A percentile compares a stretch with the other conserved stretches of the same genome.
Conservation (phyloP, 139 green algal species). For the Picochlorum costavermella region DNA sequence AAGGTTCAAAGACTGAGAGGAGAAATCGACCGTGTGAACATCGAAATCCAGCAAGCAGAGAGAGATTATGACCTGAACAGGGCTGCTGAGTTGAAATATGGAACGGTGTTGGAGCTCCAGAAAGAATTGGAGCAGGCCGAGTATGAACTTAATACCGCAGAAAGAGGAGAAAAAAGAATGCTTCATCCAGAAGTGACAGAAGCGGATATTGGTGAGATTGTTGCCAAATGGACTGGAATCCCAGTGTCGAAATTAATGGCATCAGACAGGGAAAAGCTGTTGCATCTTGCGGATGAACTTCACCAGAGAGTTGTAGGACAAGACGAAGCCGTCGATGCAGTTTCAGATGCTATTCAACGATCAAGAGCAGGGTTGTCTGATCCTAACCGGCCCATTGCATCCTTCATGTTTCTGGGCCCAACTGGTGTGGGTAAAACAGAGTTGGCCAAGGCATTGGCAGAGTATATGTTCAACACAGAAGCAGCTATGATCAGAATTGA, state of each 20-base stretch:
- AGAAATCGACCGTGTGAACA: conserved; percentile 89
- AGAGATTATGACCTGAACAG: conserved; percentile 91
- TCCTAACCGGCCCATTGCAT: conserved; percentile 88
- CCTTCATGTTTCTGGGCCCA: conserved; percentile 97
- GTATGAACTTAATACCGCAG: conserved; percentile 27
- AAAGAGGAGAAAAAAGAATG: conserved; percentile 45
- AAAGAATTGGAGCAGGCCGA: conserved; percentile 72
- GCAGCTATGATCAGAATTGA: conserved; percentile 81
- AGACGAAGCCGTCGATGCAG: conserved; percentile 76
- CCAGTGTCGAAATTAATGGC: conserved; percentile 71
- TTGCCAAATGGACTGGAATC: conserved; percentile 89
- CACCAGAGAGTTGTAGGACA: conserved; percentile 83
- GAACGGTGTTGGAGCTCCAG: conserved; percentile 84
- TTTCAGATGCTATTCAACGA: conserved; percentile 90
- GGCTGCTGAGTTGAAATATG: conserved; percentile 98
- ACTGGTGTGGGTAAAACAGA: conserved; percentile 99
- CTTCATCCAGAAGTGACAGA: conserved; percentile 94
- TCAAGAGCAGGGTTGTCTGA: conserved; percentile 82
- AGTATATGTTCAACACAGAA: conserved; percentile 48
- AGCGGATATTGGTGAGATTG: conserved; percentile 88
- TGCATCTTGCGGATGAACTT: conserved; percentile 82
- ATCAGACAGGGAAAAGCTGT: conserved; percentile 87
- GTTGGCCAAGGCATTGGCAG: conserved; percentile 87
- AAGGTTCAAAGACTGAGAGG: conserved; percentile 76
- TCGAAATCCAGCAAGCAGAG: conserved; percentile 74